A percentile compares a stretch with the other conserved stretches of the same genome.
phyloP scores from a whole-genome alignment of 306 rosid species.

The Albizia julibrissin region DNA sequence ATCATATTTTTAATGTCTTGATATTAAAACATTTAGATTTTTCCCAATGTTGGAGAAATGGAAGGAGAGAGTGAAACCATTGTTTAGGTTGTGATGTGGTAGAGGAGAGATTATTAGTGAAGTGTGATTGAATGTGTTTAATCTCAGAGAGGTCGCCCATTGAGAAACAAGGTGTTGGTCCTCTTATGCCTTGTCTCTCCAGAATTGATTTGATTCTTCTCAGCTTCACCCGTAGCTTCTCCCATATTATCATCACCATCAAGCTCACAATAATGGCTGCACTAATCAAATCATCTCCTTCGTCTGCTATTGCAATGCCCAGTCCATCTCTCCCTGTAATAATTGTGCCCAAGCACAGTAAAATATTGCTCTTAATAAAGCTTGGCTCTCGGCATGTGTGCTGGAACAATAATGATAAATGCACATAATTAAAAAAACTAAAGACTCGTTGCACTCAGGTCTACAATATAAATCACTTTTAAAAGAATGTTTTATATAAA shows the following conservation, averaged over 20 bases:
- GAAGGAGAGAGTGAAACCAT: conserved; percentile 33
- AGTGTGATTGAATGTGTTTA: not conserved
- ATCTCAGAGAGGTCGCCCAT: conserved; percentile 33
- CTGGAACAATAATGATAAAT: not conserved
- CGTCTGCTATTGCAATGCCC: not conserved
- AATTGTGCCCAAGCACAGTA: not conserved
- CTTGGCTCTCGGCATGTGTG: not conserved
- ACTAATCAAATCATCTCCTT: not conserved
- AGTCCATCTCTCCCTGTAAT: not conserved
- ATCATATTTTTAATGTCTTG: no score
- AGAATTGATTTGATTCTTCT: conserved; percentile 27
- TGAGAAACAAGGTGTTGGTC: conserved; percentile 38
- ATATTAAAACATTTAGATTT: not conserved
- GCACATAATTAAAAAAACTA: no score
- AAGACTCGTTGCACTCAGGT: no score
- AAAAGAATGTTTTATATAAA: no score
- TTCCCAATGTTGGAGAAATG: conserved; percentile 30
- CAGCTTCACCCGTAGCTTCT: conserved; percentile 14
- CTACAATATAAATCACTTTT: no score
- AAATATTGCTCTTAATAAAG: not conserved
- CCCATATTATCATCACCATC: not conserved
- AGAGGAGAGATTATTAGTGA: not conserved
- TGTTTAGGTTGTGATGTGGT: not conserved
- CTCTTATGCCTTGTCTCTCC: conserved; percentile 37
- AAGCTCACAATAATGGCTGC: not conserved